A percentile compares a stretch with the other conserved stretches of the same genome.
Conservation (phyloP, 31 red algal species). For the Odonthalia washingtoniensis region DNA sequence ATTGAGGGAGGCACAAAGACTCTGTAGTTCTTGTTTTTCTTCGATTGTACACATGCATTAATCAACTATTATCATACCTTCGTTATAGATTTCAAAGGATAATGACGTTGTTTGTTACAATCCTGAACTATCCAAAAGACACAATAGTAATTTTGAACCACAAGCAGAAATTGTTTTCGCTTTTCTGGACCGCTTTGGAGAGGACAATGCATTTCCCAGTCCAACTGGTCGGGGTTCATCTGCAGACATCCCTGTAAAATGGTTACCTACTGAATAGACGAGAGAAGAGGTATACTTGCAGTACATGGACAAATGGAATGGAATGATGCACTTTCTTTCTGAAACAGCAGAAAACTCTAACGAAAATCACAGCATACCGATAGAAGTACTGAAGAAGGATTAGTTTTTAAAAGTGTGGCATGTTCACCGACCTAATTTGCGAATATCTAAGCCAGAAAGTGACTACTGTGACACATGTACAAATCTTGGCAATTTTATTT, state of each 20-base stretch:
- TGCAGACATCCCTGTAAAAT: background rate
- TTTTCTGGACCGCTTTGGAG: conserved; percentile 2
- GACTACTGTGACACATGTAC: conserved; percentile 42
- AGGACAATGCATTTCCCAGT: background rate
- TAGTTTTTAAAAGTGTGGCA: conserved; percentile 38
- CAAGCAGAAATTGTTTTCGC: background rate
- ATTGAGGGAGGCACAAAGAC: background rate
- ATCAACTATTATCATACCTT: background rate
- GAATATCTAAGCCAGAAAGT: conserved; percentile 28
- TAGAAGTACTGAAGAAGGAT: background rate
- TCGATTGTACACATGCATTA: background rate
- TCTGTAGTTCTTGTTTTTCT: background rate
- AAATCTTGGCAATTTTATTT: conserved; percentile 7
- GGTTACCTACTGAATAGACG: background rate
- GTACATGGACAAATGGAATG: background rate
- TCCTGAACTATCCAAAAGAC: background rate
- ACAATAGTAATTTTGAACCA: background rate
- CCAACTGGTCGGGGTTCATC: background rate
- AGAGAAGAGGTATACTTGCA: background rate
- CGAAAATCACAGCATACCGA: background rate
- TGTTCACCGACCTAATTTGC: conserved; percentile 8
- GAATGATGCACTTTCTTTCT: background rate
- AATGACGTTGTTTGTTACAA: background rate
- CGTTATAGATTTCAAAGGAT: background rate
- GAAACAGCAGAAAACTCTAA: background rate